Percentiles rank a stretch among this genome's conserved stretches.
Evolutionary conservation across 345 rosid species (phyloP).

Genomic region (Eucalyptus curtisii): DNA sequence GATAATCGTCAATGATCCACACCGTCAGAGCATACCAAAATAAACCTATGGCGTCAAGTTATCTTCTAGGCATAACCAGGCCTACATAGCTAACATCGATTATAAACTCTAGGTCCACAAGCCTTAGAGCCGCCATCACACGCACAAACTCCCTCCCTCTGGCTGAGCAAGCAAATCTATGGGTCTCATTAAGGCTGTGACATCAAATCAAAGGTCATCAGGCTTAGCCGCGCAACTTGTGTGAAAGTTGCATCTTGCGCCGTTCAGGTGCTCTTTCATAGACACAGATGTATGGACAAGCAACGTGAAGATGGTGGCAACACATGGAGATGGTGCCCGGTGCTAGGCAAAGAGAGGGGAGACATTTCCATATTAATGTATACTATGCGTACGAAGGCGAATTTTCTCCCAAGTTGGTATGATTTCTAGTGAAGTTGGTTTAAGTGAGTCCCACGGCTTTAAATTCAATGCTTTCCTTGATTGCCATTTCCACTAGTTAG

Average conservation of each 20-base stretch:
- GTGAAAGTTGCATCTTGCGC: background rate
- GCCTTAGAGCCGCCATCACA: background rate
- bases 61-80: background rate
- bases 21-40: background rate
- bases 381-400: background rate
- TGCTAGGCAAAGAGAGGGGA: background rate
- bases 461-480: background rate
- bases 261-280: background rate
- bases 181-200: background rate
- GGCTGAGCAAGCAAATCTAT: background rate
- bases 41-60: background rate
- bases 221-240: background rate
- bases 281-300: background rate
- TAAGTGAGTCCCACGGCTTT: background rate
- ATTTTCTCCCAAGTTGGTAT: background rate
- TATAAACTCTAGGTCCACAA: background rate
- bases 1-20: background rate
- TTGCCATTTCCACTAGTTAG: background rate
- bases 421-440: background rate
- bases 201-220: background rate
- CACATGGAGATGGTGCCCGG: background rate
- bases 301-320: background rate
- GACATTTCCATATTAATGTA: background rate
- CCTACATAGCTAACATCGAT: background rate
- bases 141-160: background rate